Evolutionary conservation across 1,139 yeast genomes (phyloP).

Genomic region (Geotrichum citri-aurantii): DNA sequence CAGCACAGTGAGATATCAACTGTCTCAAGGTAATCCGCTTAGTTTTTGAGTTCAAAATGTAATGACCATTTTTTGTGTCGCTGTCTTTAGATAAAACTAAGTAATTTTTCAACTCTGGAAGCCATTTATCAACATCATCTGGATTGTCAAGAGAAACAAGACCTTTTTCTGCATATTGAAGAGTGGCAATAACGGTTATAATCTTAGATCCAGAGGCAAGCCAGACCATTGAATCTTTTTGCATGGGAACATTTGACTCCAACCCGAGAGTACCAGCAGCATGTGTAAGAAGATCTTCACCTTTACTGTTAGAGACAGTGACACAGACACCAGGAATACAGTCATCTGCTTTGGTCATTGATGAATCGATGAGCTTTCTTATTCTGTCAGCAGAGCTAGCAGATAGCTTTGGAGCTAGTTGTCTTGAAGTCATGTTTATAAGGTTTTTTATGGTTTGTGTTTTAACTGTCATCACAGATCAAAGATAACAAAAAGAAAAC

Average conservation of each 20-base stretch:
- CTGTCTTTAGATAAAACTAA: slow-evolving; percentile 31
- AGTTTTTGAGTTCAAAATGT: slow-evolving; percentile 29
- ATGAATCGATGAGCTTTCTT: no score
- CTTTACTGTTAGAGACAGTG: background rate
- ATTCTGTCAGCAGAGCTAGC: no score
- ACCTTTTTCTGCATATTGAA: slow-evolving; percentile 45
- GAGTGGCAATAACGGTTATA: slow-evolving; percentile 43
- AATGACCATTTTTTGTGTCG: slow-evolving; percentile 33
- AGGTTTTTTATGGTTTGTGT: no score
- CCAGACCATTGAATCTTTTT: slow-evolving; percentile 36
- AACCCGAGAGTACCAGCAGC: slow-evolving; percentile 25
- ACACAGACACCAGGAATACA: background rate
- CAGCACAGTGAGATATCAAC: slow-evolving; percentile 45
- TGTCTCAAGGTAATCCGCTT: slow-evolving; percentile 32
- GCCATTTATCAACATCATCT: slow-evolving; percentile 28
- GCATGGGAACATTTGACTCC: slow-evolving; percentile 22
- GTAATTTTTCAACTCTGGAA: slow-evolving; percentile 40
- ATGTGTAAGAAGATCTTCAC: background rate
- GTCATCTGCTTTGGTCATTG: no score
- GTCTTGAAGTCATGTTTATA: no score
- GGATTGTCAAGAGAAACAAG: slow-evolving; percentile 40
- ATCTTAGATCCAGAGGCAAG: slow-evolving; percentile 47
- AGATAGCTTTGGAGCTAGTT: no score
- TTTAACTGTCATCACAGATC: no score
- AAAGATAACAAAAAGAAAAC: no score